Percentiles rank a stretch among this genome's conserved stretches.
These are phyloP conservation scores for Alternaria sp. DNA, from an alignment of 2,329 filamentous ascomycete genomes.

Conservation along the genomic window DNA sequence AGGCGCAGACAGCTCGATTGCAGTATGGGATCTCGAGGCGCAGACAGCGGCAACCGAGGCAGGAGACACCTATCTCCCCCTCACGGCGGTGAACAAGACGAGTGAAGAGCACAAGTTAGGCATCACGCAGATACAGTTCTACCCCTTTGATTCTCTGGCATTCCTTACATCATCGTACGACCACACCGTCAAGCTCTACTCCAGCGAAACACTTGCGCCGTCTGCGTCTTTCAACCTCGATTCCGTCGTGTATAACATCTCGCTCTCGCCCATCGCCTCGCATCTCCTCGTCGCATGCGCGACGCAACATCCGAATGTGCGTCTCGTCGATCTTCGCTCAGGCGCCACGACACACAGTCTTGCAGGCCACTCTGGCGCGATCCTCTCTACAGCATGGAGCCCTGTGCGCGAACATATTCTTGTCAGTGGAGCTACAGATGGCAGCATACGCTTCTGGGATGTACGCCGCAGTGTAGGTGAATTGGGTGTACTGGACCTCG, in stretches of 20 bases:
- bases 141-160: constrained; percentile 77
- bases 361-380: constrained; percentile 61
- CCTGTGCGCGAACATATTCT: constrained; percentile 81
- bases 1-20: constrained; percentile 84
- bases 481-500: constrained; percentile 81
- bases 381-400: constrained; percentile 78
- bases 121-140: constrained; percentile 79
- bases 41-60: constrained; percentile 25
- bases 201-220: constrained; percentile 67
- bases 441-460: constrained; percentile 86
- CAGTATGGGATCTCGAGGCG: constrained; percentile 83
- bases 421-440: constrained; percentile 85
- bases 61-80: constrained; percentile 34
- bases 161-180: constrained; percentile 84
- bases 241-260: constrained; percentile 78
- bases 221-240: constrained; percentile 75
- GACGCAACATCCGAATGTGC: constrained; percentile 83
- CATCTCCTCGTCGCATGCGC: constrained; percentile 86
- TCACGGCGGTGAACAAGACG: constrained; percentile 40
- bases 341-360: constrained; percentile 70
- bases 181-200: constrained; percentile 78
- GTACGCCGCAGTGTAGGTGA: constrained; percentile 79
- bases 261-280: constrained; percentile 75
- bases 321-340: constrained; percentile 85
- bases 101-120: constrained; percentile 69